phyloP scores from a whole-genome alignment of 768 basidiomycete genomes.

The Phylloporus arenicola region DNA sequence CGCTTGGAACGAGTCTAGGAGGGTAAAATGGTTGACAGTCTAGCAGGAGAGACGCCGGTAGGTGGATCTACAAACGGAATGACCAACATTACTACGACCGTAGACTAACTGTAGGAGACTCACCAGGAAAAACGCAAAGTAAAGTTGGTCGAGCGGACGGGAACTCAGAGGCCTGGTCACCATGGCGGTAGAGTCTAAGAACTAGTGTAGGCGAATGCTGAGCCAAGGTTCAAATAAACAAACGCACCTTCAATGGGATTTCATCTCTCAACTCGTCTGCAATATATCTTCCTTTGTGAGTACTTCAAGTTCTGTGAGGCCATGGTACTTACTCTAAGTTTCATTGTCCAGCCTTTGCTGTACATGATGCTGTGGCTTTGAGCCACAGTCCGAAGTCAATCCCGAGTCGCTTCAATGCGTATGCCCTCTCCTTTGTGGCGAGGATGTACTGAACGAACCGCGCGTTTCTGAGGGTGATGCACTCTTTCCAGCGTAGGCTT shows the following conservation, averaged over 20 bases:
- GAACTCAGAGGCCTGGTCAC: conserved; percentile 37
- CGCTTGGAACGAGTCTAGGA: conserved; percentile 41
- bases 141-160: conserved; percentile 62
- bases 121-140: conserved; percentile 68
- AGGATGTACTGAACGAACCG: conserved; percentile 37
- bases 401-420: too few species aligned
- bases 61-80: conserved; percentile 44
- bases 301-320: too few species aligned
- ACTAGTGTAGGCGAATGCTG: not conserved
- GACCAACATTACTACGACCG: not conserved
- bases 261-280: too few species aligned
- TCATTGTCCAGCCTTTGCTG: too few species aligned
- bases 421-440: conserved; percentile 34
- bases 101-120: conserved; percentile 14
- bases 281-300: too few species aligned
- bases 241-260: too few species aligned
- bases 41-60: conserved; percentile 61
- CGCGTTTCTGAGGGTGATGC: conserved; percentile 27
- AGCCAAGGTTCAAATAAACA: too few species aligned
- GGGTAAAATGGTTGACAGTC: conserved; percentile 71
- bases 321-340: too few species aligned
- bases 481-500: conserved; percentile 9
- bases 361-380: too few species aligned
- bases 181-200: conserved; percentile 6
- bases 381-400: too few species aligned